A percentile compares a stretch with the other conserved stretches of the same genome.
phyloP scores from a whole-genome alignment of 768 basidiomycete species.

The Tulasnella sp. region DNA sequence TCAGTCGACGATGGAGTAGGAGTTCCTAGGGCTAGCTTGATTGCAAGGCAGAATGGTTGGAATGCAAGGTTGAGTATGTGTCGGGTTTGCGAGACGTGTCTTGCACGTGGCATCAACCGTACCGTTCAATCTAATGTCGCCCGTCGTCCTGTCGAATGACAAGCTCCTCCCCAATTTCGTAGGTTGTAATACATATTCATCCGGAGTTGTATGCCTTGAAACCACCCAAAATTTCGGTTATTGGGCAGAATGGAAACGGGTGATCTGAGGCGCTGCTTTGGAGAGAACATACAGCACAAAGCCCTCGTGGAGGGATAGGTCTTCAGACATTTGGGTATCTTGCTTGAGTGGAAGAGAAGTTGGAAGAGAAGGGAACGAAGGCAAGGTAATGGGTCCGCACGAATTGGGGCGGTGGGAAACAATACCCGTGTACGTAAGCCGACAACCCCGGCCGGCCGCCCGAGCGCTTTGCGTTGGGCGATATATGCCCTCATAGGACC shows the following conservation, averaged over 20 bases:
- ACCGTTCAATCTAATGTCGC: conserved; percentile 30
- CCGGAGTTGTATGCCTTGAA: conserved; percentile 19
- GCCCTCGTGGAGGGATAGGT: not conserved
- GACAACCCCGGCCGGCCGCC: not conserved
- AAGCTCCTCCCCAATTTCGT: conserved; percentile 25
- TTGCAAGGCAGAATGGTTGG: not conserved
- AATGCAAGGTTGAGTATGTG: not conserved
- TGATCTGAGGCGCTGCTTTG: too few species aligned
- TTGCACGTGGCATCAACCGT: conserved; percentile 16
- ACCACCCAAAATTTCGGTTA: not conserved
- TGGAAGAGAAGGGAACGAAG: not conserved
- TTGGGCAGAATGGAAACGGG: not conserved
- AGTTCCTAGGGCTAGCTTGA: not conserved
- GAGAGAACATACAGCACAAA: not conserved
- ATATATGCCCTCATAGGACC: too few species aligned
- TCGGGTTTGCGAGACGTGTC: not conserved
- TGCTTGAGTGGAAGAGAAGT: not conserved
- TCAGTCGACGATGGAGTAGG: conserved; percentile 22
- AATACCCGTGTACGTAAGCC: not conserved
- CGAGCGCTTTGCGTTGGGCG: not conserved
- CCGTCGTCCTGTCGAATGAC: conserved; percentile 27
- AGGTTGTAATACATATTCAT: conserved; percentile 23
- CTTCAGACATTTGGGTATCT: not conserved
- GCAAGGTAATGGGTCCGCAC: not conserved
- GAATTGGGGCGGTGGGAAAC: not conserved